phyloP scores from a whole-genome alignment of 352 stramenopile species.

The Globisporangium echinulatum region DNA sequence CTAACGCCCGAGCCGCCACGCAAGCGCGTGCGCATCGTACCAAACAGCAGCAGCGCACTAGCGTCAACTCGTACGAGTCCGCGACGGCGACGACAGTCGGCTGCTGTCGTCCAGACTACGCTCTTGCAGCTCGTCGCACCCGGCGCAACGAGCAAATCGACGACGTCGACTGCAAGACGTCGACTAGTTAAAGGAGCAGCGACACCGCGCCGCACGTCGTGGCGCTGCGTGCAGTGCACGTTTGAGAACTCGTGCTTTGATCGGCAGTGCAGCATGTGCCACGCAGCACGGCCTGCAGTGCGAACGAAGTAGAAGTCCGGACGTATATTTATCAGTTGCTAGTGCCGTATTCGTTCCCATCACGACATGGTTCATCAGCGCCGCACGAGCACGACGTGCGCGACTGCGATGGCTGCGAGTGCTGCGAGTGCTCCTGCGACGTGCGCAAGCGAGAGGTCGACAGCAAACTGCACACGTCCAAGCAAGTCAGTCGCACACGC shows the following conservation, averaged over 20 bases:
- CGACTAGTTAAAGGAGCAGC: neutral
- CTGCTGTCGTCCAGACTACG: slow-evolving; percentile 30
- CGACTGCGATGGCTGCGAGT: neutral
- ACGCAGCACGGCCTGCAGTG: slow-evolving; percentile 13
- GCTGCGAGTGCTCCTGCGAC: neutral
- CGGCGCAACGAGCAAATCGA: slow-evolving; percentile 1
- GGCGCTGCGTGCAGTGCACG: slow-evolving; percentile 55
- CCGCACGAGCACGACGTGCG: neutral
- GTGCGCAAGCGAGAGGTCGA: slow-evolving; percentile 15
- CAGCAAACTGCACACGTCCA: slow-evolving; percentile 10
- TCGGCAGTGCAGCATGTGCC: slow-evolving; percentile 63
- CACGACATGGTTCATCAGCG: neutral
- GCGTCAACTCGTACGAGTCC: too few relatives aligned
- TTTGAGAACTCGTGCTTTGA: slow-evolving; percentile 77
- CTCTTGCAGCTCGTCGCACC: slow-evolving; percentile 15
- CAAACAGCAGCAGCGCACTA: slow-evolving; percentile 8
- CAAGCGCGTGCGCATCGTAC: slow-evolving; percentile 15
- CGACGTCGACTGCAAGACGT: slow-evolving; percentile 11
- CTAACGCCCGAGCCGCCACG: neutral
- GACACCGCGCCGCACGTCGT: slow-evolving; percentile 23
- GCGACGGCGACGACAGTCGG: slow-evolving; percentile 6
- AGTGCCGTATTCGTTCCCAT: neutral
- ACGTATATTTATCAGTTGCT: too few relatives aligned
- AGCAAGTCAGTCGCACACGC: neutral
- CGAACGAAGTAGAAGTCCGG: too few relatives aligned